A percentile compares a stretch with the other conserved stretches of the same genome.
Conservation (phyloP, 2,329 filamentous ascomycete species). For the Penicillium frequentans region DNA sequence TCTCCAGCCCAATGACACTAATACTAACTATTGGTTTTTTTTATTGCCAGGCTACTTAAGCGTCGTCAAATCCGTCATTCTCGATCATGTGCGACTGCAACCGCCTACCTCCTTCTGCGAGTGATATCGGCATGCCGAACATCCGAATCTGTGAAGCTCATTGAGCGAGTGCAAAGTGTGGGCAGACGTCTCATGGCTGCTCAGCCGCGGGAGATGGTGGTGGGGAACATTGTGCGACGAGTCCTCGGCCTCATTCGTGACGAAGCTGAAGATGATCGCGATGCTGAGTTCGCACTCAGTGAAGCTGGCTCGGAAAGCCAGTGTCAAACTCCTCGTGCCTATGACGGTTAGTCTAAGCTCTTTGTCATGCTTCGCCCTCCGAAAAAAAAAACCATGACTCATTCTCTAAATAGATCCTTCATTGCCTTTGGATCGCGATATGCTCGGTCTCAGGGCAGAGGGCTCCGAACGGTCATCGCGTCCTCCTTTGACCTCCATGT, state of each 20-base stretch:
- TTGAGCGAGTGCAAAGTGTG: conserved; percentile 75
- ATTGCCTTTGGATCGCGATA: conserved; percentile 28
- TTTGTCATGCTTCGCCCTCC: not conserved
- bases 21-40: conserved; percentile 17
- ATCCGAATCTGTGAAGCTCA: conserved; percentile 72
- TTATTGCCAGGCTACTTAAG: conserved; percentile 70
- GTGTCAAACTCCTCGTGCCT: conserved; percentile 41
- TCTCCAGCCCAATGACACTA: not conserved
- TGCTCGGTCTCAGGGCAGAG: conserved; percentile 28
- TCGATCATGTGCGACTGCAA: conserved; percentile 85
- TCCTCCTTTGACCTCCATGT: conserved; percentile 73
- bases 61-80: conserved; percentile 85
- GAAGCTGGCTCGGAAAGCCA: conserved; percentile 60
- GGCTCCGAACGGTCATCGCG: conserved; percentile 44
- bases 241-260: conserved; percentile 89
- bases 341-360: conserved; percentile 31
- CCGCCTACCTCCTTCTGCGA: conserved; percentile 81
- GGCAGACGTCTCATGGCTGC: conserved; percentile 77
- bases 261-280: conserved; percentile 79
- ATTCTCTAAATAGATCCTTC: conserved; percentile 27
- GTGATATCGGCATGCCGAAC: conserved; percentile 82
- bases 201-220: conserved; percentile 85
- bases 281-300: conserved; percentile 60
- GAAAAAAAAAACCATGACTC: conserved; percentile 5
- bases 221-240: conserved; percentile 90